Conservation (phyloP, 345 rosid genomes). For the Sonneratia caseolaris region DNA sequence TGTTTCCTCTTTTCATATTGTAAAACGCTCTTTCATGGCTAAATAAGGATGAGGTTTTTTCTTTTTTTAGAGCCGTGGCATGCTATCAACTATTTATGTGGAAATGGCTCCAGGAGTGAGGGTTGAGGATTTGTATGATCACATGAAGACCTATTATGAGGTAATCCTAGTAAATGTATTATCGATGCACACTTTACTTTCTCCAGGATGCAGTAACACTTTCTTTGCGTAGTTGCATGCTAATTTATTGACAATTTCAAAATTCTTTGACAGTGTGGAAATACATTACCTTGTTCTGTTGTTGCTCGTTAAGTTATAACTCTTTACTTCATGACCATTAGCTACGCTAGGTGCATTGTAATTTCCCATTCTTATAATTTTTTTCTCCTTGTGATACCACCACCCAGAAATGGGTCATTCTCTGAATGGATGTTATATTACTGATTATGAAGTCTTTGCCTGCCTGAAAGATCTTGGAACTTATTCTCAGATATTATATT, state of each 20-base stretch:
- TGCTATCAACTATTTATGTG: conserved; percentile 89
- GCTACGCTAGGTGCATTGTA: neutral
- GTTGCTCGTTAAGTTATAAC: neutral
- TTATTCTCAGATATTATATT: neutral
- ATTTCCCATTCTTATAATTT: neutral
- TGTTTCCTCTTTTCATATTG: conserved; percentile 1
- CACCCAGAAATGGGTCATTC: neutral
- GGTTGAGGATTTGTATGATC: conserved; percentile 51
- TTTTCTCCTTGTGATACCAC: neutral
- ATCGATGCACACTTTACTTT: neutral
- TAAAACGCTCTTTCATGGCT: neutral
- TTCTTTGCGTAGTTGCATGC: no score
- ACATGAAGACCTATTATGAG: conserved; percentile 46
- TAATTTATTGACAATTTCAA: no score
- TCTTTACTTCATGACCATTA: neutral
- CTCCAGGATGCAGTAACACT: neutral
- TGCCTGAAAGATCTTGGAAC: neutral
- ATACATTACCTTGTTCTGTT: neutral
- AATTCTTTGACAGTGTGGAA: neutral
- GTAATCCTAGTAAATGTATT: conserved; percentile 18
- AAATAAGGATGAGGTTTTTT: conserved; percentile 1
- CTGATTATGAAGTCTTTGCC: neutral
- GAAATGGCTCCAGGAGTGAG: conserved; percentile 68
- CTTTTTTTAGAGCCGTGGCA: conserved; percentile 65
- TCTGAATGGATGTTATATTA: neutral